Evolutionary conservation across 345 rosid genomes (phyloP).

Genomic region (Boechera retrofracta): DNA sequence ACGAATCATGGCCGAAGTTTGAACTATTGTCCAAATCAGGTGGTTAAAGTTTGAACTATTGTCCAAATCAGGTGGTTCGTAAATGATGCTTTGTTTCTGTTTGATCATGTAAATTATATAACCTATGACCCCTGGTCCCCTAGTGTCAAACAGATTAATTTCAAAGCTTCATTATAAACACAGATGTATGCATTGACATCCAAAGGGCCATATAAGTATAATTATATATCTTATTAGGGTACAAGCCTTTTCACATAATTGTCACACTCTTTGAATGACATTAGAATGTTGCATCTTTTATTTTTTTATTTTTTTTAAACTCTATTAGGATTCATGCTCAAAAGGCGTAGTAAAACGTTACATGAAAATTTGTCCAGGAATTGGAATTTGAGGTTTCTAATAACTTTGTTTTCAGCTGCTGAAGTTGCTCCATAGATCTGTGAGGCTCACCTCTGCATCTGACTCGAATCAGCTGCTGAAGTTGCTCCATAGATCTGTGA

Average conservation of each 20-base stretch:
- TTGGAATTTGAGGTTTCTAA: slow-evolving; percentile 23
- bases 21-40: neutral
- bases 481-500: slow-evolving; percentile 63
- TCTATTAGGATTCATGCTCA: slow-evolving; percentile 17
- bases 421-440: slow-evolving; percentile 61
- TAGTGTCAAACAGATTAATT: neutral
- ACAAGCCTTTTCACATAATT: slow-evolving; percentile 22
- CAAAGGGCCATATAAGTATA: slow-evolving; percentile 11
- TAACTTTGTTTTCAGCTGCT: slow-evolving; percentile 31
- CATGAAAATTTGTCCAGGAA: slow-evolving; percentile 21
- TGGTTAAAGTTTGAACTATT: neutral
- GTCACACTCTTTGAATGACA: slow-evolving; percentile 2
- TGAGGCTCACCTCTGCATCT: slow-evolving; percentile 55
- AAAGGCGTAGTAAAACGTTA: slow-evolving; percentile 18
- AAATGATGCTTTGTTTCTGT: neutral
- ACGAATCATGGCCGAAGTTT: too few relatives aligned
- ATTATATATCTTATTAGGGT: neutral
- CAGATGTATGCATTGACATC: slow-evolving; percentile 11
- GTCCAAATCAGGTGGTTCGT: neutral
- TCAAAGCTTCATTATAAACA: neutral
- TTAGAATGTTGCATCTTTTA: slow-evolving; percentile 23
- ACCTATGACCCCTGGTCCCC: too few relatives aligned
- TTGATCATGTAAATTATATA: neutral
- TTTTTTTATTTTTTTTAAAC: too few relatives aligned
- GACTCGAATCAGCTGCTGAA: slow-evolving; percentile 26